These are phyloP conservation scores for Cicer bijugum DNA, from an alignment of 306 rosid genomes.

Conservation along the genomic window DNA sequence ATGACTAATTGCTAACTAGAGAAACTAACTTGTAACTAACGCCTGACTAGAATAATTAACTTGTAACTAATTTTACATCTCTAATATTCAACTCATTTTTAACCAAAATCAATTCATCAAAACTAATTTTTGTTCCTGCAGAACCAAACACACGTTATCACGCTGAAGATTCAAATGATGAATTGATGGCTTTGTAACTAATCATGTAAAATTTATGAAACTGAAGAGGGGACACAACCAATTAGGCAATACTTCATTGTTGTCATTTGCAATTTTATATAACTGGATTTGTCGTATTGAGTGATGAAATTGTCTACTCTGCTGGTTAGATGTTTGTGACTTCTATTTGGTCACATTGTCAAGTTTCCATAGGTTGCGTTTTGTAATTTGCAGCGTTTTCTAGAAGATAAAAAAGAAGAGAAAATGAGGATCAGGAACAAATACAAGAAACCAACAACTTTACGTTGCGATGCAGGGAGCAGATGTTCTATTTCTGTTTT, in stretches of 20 bases:
- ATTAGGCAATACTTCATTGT: neutral
- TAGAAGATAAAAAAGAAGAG: slow-evolving; percentile 71
- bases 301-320: slow-evolving; percentile 19
- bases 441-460: slow-evolving; percentile 77
- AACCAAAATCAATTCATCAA: too few relatives aligned
- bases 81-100: too few relatives aligned
- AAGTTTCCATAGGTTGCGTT: slow-evolving; percentile 71
- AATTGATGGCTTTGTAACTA: neutral
- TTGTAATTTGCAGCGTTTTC: slow-evolving; percentile 70
- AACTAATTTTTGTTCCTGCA: too few relatives aligned
- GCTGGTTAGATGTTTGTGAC: slow-evolving; percentile 43
- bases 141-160: too few relatives aligned
- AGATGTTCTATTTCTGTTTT: slow-evolving; percentile 64
- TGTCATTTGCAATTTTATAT: slow-evolving; percentile 20
- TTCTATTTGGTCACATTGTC: slow-evolving; percentile 49
- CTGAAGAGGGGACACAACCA: slow-evolving; percentile 3
- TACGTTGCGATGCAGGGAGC: slow-evolving; percentile 78
- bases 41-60: too few relatives aligned
- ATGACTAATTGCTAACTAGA: too few relatives aligned
- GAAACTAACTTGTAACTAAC: too few relatives aligned
- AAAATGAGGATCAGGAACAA: slow-evolving; percentile 89
- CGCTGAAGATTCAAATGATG: neutral
- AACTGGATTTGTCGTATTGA: slow-evolving; percentile 20
- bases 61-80: too few relatives aligned
- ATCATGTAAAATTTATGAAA: slow-evolving; percentile 17